A percentile compares a stretch with the other conserved stretches of the same genome.
Evolutionary conservation across 768 basidiomycete genomes (phyloP).

Genomic region (Porphyrellus cyaneotinctus): DNA sequence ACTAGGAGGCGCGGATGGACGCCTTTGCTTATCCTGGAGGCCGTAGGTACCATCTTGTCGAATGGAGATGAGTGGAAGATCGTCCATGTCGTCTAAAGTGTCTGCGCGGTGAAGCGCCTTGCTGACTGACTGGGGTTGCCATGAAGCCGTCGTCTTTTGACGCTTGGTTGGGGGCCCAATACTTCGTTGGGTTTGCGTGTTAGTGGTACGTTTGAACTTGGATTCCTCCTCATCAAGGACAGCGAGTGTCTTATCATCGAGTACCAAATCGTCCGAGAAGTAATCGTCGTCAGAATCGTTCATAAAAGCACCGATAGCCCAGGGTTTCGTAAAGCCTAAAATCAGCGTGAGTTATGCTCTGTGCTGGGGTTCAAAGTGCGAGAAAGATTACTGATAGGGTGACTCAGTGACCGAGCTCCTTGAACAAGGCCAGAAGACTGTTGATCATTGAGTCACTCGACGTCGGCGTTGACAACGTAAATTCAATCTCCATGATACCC

Average conservation of each 20-base stretch:
- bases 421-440: no score
- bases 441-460: no score
- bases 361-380: no score
- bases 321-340: no score
- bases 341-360: no score
- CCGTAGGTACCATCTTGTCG: constrained; percentile 55
- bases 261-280: constrained; percentile 55
- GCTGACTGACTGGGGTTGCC: constrained; percentile 36
- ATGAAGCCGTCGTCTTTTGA: constrained; percentile 47
- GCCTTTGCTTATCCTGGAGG: constrained; percentile 29
- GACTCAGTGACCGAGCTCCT: no score
- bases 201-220: constrained; percentile 27
- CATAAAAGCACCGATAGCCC: constrained; percentile 35
- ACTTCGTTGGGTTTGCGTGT: constrained; percentile 23
- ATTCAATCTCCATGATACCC: no score
- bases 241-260: constrained; percentile 61
- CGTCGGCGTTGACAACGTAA: no score
- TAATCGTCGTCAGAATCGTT: constrained; percentile 67
- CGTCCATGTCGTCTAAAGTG: constrained; percentile 41
- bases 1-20: constrained; percentile 11
- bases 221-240: constrained; percentile 57
- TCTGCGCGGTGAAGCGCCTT: constrained; percentile 21
- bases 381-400: no score
- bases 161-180: constrained; percentile 48
- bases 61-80: constrained; percentile 63